Evolutionary conservation across 345 rosid genomes (phyloP), one percentile per base, ranked within the genome.

Genomic region (Alliaria petiolata): DNA sequence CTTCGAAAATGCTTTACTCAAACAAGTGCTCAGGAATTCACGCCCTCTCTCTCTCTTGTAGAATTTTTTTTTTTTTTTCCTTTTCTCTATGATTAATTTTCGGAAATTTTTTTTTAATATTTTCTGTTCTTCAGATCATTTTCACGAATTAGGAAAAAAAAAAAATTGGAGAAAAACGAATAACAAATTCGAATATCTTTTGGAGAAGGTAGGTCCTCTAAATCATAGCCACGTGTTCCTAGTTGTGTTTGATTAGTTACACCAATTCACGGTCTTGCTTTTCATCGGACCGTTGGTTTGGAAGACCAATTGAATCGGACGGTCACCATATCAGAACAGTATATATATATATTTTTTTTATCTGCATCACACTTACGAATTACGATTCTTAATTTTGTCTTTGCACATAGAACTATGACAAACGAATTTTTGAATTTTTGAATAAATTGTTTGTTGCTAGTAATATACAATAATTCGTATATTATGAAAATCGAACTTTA

Each of bases 241-340:
- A 15, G 15, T 26, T 69, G 66, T 47, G n/a, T 39, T 28, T 31
- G 61, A 42, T n/a, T 62, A 7, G 52, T 45, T 45, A 52, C 63
- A 8, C 34, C 15, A 52, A 20, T 44, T 43, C 33, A 40, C n/a
- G 47, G 69, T 57, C 44, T 65, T 63, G 43, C 64, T 61, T 64
- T 40, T 56, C 62, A 35, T 46, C 74, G 68, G 51, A 30, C 81
- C 69, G 80, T 64, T 73, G 45, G 26, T 14, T 57, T 74, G 46
- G 71, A 57, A 64, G 70, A 77, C 80, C 76, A 17, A 47, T 5
- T 36, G 8, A 66, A 81, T 81, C 78, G 0, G 67, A 81, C 82
- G 81, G 80, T 57, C 34, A 10, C 8, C 10, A 6, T 71, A 8
- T 45, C 58, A 34, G n/a, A 51, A 28, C 53, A n/a, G 74, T n/a